Percentiles rank a stretch among this genome's conserved stretches.
These are phyloP conservation scores for Endocladia muricata DNA, from an alignment of 31 red algal species.

Conservation along the genomic window DNA sequence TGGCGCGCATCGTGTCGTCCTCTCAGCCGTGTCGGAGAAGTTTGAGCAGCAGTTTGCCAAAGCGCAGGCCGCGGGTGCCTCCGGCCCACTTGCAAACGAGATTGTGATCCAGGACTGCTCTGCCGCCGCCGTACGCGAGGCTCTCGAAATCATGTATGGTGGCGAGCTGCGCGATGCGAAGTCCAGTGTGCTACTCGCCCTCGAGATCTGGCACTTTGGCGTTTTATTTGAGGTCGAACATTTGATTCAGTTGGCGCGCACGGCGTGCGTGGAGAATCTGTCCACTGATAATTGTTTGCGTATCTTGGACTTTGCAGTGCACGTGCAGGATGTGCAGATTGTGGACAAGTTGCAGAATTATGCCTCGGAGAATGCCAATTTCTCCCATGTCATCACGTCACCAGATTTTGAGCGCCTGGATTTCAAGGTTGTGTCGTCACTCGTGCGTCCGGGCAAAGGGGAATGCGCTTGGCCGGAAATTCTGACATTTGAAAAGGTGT, in stretches of 20 bases:
- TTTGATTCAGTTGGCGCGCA: slow-evolving; percentile 38
- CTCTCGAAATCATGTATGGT: slow-evolving; percentile 64
- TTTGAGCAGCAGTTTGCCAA: slow-evolving; percentile 28
- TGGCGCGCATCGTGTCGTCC: slow-evolving; percentile 60
- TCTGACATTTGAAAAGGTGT: slow-evolving; percentile 69
- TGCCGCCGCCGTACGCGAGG: slow-evolving; percentile 51
- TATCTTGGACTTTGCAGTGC: slow-evolving; percentile 62
- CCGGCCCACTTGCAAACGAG: slow-evolving; percentile 7
- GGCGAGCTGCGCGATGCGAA: slow-evolving; percentile 49
- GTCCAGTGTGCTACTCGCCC: slow-evolving; percentile 20
- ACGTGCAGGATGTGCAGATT: slow-evolving; percentile 36
- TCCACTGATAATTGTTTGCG: slow-evolving; percentile 58
- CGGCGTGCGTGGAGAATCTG: slow-evolving; percentile 44
- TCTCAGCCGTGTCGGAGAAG: slow-evolving; percentile 47
- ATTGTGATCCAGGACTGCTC: slow-evolving; percentile 45
- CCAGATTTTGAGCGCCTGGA: slow-evolving; percentile 44
- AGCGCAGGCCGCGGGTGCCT: background rate
- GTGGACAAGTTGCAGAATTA: slow-evolving; percentile 56
- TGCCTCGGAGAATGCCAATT: slow-evolving; percentile 49
- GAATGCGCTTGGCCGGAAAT: slow-evolving; percentile 60
- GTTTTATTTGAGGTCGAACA: slow-evolving; percentile 53
- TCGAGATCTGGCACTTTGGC: slow-evolving; percentile 66
- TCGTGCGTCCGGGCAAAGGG: slow-evolving; percentile 65
- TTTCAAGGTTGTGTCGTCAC: slow-evolving; percentile 32
- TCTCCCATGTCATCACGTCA: slow-evolving; percentile 48